Conservation (phyloP, 2,329 filamentous ascomycete genomes). For the Zarea fungicola region DNA sequence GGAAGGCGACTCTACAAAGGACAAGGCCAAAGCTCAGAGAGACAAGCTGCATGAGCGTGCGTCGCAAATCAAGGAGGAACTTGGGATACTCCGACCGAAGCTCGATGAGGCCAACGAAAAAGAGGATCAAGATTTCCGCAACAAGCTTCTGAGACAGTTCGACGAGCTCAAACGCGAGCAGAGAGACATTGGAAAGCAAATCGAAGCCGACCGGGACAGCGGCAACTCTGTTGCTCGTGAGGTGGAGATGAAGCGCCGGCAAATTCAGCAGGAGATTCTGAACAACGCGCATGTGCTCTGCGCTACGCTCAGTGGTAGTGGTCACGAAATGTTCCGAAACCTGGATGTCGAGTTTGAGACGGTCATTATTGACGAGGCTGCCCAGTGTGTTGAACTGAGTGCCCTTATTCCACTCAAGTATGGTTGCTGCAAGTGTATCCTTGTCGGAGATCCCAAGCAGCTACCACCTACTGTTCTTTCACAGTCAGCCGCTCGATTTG, state of each 20-base stretch:
- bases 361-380: slow-evolving; percentile 95
- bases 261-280: slow-evolving; percentile 85
- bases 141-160: slow-evolving; percentile 67
- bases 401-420: slow-evolving; percentile 97
- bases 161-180: slow-evolving; percentile 74
- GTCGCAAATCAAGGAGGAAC: slow-evolving; percentile 66
- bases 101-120: slow-evolving; percentile 62
- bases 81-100: slow-evolving; percentile 65
- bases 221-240: slow-evolving; percentile 78
- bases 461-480: slow-evolving; percentile 93
- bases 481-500: slow-evolving; percentile 83
- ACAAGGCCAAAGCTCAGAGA: slow-evolving; percentile 49
- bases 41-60: slow-evolving; percentile 61
- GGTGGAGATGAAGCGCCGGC: slow-evolving; percentile 76
- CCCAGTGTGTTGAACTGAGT: slow-evolving; percentile 95
- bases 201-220: slow-evolving; percentile 82
- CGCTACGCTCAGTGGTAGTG: slow-evolving; percentile 89
- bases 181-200: slow-evolving; percentile 66
- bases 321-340: slow-evolving; percentile 95
- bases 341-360: slow-evolving; percentile 96
- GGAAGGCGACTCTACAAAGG: slow-evolving; percentile 52
- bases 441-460: slow-evolving; percentile 97
- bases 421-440: slow-evolving; percentile 90
- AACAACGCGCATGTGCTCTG: slow-evolving; percentile 90
- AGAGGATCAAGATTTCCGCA: slow-evolving; percentile 41